Base-by-base conservation (phyloP, 2,329 filamentous ascomycete species). In the Chalaropsis thielavioides region DNA sequence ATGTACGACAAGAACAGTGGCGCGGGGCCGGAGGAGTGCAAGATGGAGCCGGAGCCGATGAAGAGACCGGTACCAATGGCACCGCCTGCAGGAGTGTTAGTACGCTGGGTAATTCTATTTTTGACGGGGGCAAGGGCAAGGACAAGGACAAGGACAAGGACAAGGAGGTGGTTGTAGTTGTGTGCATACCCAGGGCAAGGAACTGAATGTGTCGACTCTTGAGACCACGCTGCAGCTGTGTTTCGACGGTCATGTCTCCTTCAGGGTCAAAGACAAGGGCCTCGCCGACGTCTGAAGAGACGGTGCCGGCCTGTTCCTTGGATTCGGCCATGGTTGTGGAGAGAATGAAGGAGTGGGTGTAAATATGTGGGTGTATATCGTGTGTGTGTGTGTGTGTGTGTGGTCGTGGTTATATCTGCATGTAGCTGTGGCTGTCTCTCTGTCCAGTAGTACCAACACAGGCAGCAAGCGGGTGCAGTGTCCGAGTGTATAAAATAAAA, bases 1-100 rank as follows among this genome's bases (percentile, higher is more conserved):
- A 81, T 69, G 72, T 89, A 91, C 27, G 82, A 84, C 73, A 91
- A 84, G 72, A 90, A 80, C 17, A 90, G 75, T 0, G 87, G 85
- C 4, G 85, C 86, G 2, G 84, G 84, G 1, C 84, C 84, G 35
- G 80, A 79, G 10, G 75, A 74, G 41, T 79, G 75, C 63, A 86
- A 74, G 63, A 84, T 82, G 66, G 74, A 74, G 27, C 83, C 83
- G 44, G 81, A 83, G 65, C 83, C 82, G 67, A 87, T 78, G 71
- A 86, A 86, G 22, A 86, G 77, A 69, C 83, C 83, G 2, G 83
- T 86, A 64, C 83, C 83, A 68, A 86, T 85, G 24, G 80, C 82
- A 67, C 81, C 80, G 56, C 73, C 73, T 66, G 15, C 10, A 17
- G 15, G 15, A 54, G 15, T 13, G 43, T 67, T 46, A 44, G 41